Evolutionary conservation across 2,329 filamentous ascomycete genomes (phyloP), one percentile per base, ranked within the genome.

Genomic region (Shiraia sp.): DNA sequence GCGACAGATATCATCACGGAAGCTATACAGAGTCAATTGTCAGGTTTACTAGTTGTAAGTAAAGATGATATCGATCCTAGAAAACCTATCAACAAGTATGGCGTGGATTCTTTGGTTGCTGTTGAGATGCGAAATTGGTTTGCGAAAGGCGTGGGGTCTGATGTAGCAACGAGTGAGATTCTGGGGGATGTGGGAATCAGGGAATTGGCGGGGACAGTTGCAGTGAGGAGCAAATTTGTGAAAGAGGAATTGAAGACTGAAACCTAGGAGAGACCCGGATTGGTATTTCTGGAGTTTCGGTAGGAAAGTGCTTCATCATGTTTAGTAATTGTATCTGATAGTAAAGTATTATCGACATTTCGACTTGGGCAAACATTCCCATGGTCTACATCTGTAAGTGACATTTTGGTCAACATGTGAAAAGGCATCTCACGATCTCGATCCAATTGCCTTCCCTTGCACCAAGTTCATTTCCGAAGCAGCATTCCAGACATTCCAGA

Each of bases 31-130:
- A 25, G 17, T 1, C 44, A 53, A 29, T 19, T 58, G 1, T 47
- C 55, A 2, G 42, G 41, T 13, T 22, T 52, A 6, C 39, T 57
- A 1, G 41, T 47, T 9, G 28, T 51, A 1, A 36, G 37, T 13
- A 38, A 40, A 10, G 61, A 64, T 1, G 56, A 61, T 24, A 47
- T 60, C 7, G 53, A 64, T 24, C 42, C 51, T 2, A 42, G 29
- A 7, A 57, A 50, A 15, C 49, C 63, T 2, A 40, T 66, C 12
- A 33, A 50, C 28, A 34, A 41, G 12, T 61, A 65, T 28, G 60
- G 60, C 4, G 47, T 64, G 2, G 60, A 64, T 29, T 61, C 57
- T 4, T 40, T 63, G 4, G 49, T 60, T 6, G 55, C 59, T 10
- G 47, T 63, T 3, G 57, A 61, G 38, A 32, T 64, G 33, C 40